Conservation (phyloP, 805 yeast species). For the Ogataea sp. region DNA sequence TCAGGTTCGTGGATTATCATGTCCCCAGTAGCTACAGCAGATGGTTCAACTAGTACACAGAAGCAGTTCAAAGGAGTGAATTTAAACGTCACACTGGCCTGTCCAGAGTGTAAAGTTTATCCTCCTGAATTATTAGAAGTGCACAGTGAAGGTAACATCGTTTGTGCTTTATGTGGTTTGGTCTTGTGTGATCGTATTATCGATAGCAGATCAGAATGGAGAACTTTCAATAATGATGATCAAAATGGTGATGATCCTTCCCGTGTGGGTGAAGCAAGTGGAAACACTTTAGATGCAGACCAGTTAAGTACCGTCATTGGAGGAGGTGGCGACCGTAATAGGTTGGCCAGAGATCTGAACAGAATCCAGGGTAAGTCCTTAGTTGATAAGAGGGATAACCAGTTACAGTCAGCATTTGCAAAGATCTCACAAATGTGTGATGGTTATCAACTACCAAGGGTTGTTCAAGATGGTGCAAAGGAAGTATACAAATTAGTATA, state of each 20-base stretch:
- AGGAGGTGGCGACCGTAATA: conserved; percentile 76
- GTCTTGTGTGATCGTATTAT: conserved; percentile 88
- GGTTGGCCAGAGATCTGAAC: conserved; percentile 80
- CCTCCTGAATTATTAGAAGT: conserved; percentile 95
- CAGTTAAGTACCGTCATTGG: conserved; percentile 91
- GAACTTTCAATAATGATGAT: conserved; percentile 96
- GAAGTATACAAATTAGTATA: conserved; percentile 89
- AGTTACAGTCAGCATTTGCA: conserved; percentile 80
- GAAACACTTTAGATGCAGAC: conserved; percentile 84
- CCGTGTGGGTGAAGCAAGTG: conserved; percentile 98
- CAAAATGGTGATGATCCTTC: conserved; percentile 98
- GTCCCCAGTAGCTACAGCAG: background rate
- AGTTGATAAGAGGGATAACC: conserved; percentile 83
- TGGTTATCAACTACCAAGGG: conserved; percentile 88
- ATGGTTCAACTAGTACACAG: conserved; percentile 8
- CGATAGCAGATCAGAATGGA: conserved; percentile 96
- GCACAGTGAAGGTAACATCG: conserved; percentile 95
- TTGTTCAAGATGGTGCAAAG: conserved; percentile 96
- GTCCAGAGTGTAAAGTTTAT: conserved; percentile 93
- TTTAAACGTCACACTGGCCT: conserved; percentile 79
- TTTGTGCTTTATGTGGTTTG: conserved; percentile 95
- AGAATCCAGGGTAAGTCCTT: conserved; percentile 82
- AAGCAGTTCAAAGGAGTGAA: conserved; percentile 54
- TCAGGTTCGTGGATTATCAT: background rate
- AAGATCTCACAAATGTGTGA: conserved; percentile 95